Base-by-base conservation (phyloP, 495 filamentous ascomycete genomes). In the Penicillium bialowiezense region DNA sequence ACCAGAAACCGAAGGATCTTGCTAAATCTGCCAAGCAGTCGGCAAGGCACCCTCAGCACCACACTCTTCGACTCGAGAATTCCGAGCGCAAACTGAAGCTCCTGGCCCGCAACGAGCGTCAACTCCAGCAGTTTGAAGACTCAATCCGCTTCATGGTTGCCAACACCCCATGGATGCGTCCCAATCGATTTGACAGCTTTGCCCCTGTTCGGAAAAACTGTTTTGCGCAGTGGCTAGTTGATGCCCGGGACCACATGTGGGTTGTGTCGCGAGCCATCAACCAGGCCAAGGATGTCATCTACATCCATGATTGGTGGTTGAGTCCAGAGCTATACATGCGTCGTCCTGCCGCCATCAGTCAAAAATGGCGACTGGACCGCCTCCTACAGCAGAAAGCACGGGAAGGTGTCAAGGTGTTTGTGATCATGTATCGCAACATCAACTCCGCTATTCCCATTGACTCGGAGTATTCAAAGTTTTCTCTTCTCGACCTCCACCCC, bases 281-380 rank as follows among this genome's bases (percentile, higher is more conserved):
- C 65, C 96, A 96, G 83, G 93, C 93, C 9, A 89, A 89, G 61
- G 95, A 99, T 74, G 93, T 99, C 31, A 90, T 99, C 51, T 97
- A 97, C 67, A 99, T 99, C 42, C 93, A 99, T 65, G 93, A 97
- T 65, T 99, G 93, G 93, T 99, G 93, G 93, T 63, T 99, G 45
- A 96, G 89, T 56, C 93, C 93, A 5, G 93, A 99, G 67, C 69
- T 99, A 20, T 99, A 99, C 69, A 86, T 99, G 85, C 83, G 93
- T 33, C 81, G 93, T 28, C 93, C 93, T 31, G 89, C 93, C 15
- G 92, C 91, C 14, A 96, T 97, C 64, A 97, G 92, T 60, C 95
- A 97, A 63, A 99, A 99, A 68, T 99, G 93, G 93, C 84, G 93
- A 41, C 78, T 99, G 10, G 93, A 99, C 69, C 81, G 93, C 55